Base-by-base conservation (phyloP, 345 rosid genomes). In the Odontarrhena argentea region DNA sequence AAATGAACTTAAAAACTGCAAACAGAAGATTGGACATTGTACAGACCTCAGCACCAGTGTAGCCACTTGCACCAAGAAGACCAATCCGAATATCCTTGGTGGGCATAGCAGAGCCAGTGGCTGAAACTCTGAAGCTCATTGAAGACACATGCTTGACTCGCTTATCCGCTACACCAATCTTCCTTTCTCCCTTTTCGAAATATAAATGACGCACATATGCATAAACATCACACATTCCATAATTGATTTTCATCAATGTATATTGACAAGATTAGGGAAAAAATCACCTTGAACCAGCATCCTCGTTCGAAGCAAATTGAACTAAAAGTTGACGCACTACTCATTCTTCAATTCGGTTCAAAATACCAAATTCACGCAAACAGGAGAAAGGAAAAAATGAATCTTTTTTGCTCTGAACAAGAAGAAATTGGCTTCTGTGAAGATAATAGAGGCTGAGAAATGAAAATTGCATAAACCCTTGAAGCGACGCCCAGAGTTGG, bases 11-110 rank as follows among this genome's bases (percentile, higher is more conserved):
- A 42, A 18, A 18, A 68, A 18, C 24, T 4, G 18, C 3, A 50
- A 50, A 41, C 9, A 32, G 8, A 43, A 0, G 1, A 18, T 6
- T 22, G 7, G 7, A 51, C 12, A 60, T 41, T 38, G 28, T 9
- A 78, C 79, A 69, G 55, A 94, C 99, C 99, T 95, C 97, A 1
- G 96, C 91, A 61, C 99, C 99, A 57, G 99, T 95, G 82, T 95
- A 94, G 28, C 99, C 99, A 72, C 99, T 94, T 26, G 97, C 96
- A 68, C 99, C 97, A 35, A 94, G 96, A 76, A 91, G 91, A 52
- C 93, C 99, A 49, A 91, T 75, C 14, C 86, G 80, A 78, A 81
- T 82, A 73, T 86, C 83, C 73, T 84, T 86, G 45, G 4, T 43
- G 32, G 76, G 40, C 6, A 3, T 32, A 1, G 6, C 36, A 5